Conservation (phyloP, 2,329 filamentous ascomycete species). For the Trichoderma sp. region DNA sequence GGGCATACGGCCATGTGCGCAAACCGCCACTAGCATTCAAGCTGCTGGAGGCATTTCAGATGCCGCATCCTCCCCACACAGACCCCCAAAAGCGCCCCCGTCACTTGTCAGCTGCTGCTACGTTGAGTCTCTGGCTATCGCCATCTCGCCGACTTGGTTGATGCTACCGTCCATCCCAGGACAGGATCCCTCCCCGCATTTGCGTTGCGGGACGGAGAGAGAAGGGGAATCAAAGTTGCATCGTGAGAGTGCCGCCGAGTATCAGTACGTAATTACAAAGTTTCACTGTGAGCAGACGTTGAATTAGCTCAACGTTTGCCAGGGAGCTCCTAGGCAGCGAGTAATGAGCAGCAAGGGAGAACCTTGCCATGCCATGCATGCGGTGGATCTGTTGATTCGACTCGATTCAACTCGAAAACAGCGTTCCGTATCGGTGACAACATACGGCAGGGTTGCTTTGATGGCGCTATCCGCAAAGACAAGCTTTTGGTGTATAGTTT, state of each 20-base stretch:
- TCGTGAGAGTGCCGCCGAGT: neutral
- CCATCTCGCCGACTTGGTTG: slow-evolving; percentile 13
- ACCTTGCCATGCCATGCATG: neutral
- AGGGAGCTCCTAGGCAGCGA: slow-evolving; percentile 2
- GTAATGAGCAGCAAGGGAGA: slow-evolving; percentile 11
- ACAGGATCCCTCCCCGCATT: slow-evolving; percentile 17
- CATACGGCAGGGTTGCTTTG: neutral
- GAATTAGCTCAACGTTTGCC: neutral
- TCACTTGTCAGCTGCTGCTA: slow-evolving; percentile 22
- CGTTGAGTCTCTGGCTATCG: slow-evolving; percentile 14
- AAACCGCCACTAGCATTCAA: slow-evolving; percentile 5
- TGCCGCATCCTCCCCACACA: slow-evolving; percentile 20
- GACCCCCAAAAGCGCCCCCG: slow-evolving; percentile 6
- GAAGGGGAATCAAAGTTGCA: neutral
- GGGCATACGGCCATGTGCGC: slow-evolving; percentile 3
- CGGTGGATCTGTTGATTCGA: neutral
- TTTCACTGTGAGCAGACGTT: neutral
- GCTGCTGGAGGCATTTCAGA: slow-evolving; percentile 9
- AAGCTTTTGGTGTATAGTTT: neutral
- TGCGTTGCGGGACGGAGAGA: slow-evolving; percentile 19
- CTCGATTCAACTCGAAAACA: neutral
- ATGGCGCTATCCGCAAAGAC: neutral
- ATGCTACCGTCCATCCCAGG: slow-evolving; percentile 22
- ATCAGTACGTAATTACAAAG: neutral
- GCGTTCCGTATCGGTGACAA: neutral